Percentiles rank a stretch among this genome's conserved stretches.
Evolutionary conservation across 2,329 filamentous ascomycete genomes (phyloP).

Genomic region (Fusarium cicatricum): DNA sequence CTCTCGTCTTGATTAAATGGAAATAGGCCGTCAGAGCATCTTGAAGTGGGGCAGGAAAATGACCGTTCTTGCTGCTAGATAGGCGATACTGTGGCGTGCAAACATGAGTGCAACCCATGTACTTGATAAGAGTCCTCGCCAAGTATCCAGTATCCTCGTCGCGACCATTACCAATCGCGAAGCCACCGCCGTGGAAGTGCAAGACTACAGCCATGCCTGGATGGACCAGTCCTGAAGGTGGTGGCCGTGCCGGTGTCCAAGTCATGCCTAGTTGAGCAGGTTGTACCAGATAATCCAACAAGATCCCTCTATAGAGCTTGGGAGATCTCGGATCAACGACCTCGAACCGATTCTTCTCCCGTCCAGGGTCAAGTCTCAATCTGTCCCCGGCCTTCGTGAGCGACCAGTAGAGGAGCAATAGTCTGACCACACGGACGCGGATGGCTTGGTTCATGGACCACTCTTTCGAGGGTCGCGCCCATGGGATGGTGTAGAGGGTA

Average conservation of each 20-base stretch:
- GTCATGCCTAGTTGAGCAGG: conserved; percentile 28
- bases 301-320: conserved; percentile 25
- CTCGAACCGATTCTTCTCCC: conserved; percentile 34
- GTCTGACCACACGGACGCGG: conserved; percentile 28
- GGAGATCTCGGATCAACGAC: conserved; percentile 17
- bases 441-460: conserved; percentile 29
- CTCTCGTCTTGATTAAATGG: conserved; percentile 8
- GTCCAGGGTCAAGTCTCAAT: conserved; percentile 6
- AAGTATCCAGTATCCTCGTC: conserved; percentile 33
- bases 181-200: conserved; percentile 34
- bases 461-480: conserved; percentile 4
- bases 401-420: conserved; percentile 35
- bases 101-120: conserved; percentile 35
- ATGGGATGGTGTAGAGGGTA: conserved; percentile 21
- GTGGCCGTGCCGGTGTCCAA: conserved; percentile 31
- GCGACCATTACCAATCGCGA: conserved; percentile 32
- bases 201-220: conserved; percentile 15
- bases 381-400: conserved; percentile 20
- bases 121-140: conserved; percentile 15
- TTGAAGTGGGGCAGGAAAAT: conserved; percentile 30
- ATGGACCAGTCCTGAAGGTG: conserved; percentile 15
- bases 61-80: conserved; percentile 24
- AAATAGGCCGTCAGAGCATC: conserved; percentile 34
- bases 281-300: conserved; percentile 10
- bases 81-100: conserved; percentile 35